Evolutionary conservation across 1,139 yeast genomes (phyloP).

Genomic region (Nadsonia starkeyi-henricii): DNA sequence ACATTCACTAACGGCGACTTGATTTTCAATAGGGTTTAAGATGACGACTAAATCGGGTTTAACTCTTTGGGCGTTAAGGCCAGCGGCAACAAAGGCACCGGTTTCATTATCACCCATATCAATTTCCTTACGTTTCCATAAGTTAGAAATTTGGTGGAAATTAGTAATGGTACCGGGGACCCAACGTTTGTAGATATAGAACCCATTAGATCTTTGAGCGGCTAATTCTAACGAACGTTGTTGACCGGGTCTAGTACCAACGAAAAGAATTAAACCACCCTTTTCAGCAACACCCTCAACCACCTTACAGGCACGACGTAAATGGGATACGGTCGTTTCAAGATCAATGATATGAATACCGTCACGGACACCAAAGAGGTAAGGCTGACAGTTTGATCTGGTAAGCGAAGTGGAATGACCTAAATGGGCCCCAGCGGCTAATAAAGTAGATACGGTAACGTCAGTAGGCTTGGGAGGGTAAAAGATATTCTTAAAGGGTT

Average conservation of each 20-base stretch:
- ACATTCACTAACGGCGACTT: constrained; percentile 73
- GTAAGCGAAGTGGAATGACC: constrained; percentile 77
- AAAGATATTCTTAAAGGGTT: constrained; percentile 53
- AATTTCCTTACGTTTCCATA: constrained; percentile 50
- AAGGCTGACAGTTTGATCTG: constrained; percentile 82
- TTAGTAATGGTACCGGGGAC: constrained; percentile 91
- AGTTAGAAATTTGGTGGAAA: constrained; percentile 52
- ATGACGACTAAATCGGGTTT: constrained; percentile 84
- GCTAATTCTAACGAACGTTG: constrained; percentile 64
- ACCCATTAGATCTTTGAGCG: constrained; percentile 64
- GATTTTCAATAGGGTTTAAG: constrained; percentile 78
- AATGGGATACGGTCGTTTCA: constrained; percentile 61
- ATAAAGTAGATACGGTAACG: constrained; percentile 48
- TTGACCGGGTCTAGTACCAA: constrained; percentile 77
- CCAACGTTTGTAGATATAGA: constrained; percentile 79
- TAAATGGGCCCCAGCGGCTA: constrained; percentile 90
- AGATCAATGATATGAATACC: constrained; percentile 83
- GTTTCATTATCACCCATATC: constrained; percentile 40
- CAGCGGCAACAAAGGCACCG: not conserved
- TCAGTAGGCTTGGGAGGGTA: constrained; percentile 45
- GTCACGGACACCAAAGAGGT: constrained; percentile 72
- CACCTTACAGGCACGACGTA: constrained; percentile 70
- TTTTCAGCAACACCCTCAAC: constrained; percentile 66
- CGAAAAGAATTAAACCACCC: constrained; percentile 74
- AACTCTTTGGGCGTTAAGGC: constrained; percentile 1